These are phyloP conservation scores for Penicillium riverlandense DNA, from an alignment of 495 filamentous ascomycete species.

Conservation along the genomic window DNA sequence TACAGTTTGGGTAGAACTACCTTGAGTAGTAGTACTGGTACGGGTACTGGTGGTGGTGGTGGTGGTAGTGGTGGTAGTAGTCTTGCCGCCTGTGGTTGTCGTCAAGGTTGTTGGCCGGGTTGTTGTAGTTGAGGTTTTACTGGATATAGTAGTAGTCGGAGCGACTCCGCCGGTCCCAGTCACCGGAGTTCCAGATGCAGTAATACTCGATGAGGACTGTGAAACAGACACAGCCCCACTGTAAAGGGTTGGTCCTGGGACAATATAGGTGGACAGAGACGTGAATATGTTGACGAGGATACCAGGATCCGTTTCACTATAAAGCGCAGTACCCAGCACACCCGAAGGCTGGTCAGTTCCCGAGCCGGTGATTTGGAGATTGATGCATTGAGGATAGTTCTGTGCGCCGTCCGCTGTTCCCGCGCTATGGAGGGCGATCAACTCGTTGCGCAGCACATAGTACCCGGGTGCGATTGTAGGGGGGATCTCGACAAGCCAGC, in stretches of 20 bases:
- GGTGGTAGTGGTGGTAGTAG: conserved; percentile 1
- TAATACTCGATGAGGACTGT: conserved; percentile 15
- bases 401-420: conserved; percentile 53
- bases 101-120: background rate
- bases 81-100: background rate
- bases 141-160: conserved; percentile 3
- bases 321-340: conserved; percentile 50
- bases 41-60: conserved; percentile 3
- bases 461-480: conserved; percentile 53
- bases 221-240: conserved; percentile 18
- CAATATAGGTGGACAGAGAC: conserved; percentile 34
- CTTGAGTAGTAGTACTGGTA: conserved; percentile 1
- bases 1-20: conserved; percentile 15
- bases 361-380: conserved; percentile 58
- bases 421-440: conserved; percentile 66
- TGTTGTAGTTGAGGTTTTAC: conserved; percentile 6
- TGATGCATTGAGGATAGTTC: conserved; percentile 72
- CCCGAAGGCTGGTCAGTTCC: conserved; percentile 52
- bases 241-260: conserved; percentile 43
- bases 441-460: conserved; percentile 72
- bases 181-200: conserved; percentile 15
- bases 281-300: conserved; percentile 57
- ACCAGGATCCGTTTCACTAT: conserved; percentile 51
- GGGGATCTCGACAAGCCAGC: conserved; percentile 62
- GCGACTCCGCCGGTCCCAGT: conserved; percentile 8